Base-by-base conservation (phyloP, 73 alveolate genomes). In the Tetrahymena borealis region DNA sequence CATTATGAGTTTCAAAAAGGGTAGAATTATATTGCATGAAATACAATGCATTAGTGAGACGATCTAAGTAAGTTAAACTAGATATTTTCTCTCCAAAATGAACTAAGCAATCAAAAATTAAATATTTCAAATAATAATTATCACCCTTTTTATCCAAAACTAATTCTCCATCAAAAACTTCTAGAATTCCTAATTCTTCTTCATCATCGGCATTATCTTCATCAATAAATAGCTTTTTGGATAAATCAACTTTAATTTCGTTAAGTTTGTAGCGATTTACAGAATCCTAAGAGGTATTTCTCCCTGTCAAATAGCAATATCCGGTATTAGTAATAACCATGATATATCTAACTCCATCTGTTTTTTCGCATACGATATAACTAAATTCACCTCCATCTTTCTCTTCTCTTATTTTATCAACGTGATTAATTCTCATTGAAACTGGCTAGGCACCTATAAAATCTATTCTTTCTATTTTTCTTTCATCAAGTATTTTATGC, bases 361-460 rank as follows among this genome's bases (percentile, higher is more conserved):
- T 92, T 79, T 79, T 92, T 39, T 92, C 95, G 38, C 94, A 91
- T 15, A 91, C 92, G 1, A 79, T 60, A 60, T 60, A 60, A 9
- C 85, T 60, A 60, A 60, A n/a, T 3, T 60, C 39, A 39, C 91
- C 78, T 28, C 4, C 91, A 32, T 38, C 43, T 40, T 38, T 32
- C 10, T 92, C 60, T 12, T 39, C 39, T 78, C 90, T 92, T 24
- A 92, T 92, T 33, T 85, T 36, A 0, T 28, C 36, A 28, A 28
- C 43, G 7, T 92, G 90, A 11, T 78, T 91, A 18, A 15, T 78
- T 39, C 90, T 79, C 78, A 92, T 38, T 31, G 95, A 92, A 32
- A 42, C 78, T 31, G 93, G 95, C 43, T 92, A 79, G n/a, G 93
- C 95, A 1, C 95, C 95, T 31, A 92, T 92, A 40, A 92, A 92